Evolutionary conservation across 306 rosid species (phyloP), one percentile per base, ranked within the genome.

Genomic region (Vicia faba): DNA sequence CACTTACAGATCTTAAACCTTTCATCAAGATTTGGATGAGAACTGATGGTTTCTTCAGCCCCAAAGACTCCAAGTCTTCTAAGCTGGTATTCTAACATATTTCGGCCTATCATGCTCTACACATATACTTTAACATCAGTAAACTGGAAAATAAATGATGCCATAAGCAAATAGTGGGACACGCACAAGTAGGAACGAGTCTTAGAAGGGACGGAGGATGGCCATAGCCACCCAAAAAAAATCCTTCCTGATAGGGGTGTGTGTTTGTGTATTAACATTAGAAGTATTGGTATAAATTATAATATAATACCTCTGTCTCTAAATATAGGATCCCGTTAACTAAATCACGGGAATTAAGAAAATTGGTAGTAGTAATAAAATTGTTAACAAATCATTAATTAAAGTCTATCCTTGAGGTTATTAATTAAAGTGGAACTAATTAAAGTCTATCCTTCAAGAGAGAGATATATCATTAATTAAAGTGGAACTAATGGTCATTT

Each of bases 21-120:
- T 5, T 90, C 97, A 65, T 93, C 99, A 48, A 93, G 78, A 79
- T 93, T 93, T 53, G 87, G 89, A 81, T 93, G 99, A n/a, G 87
- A 84, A 82, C 72, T 85, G 79, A 90, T 88, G 79, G 96, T 93
- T 87, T 90, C 97, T 72, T 90, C 97, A 66, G 99, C 97, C 53
- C 85, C 97, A 68, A 90, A 93, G 67, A 93, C 74, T 62, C 95
- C 99, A 61, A 93, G 95, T 75, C 97, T 90, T 70, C 92, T 88
- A 46, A 93, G 99, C 80, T 93, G 99, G 81, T 51, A 70, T 79
- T 93, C 99, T 86, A 93, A 79, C 95, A 88, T 82, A 60, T 85
- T 83, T 53, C 96, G 80, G 60, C 83, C 99, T 44, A 93, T 85
- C 97, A 90, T 90, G 81, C 99, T 93, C 99, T 93, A 88, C 86